A percentile compares a stretch with the other conserved stretches of the same genome.
phyloP scores from a whole-genome alignment of 2,329 filamentous ascomycete species.

The Neofusicoccum kwambonambiense region DNA sequence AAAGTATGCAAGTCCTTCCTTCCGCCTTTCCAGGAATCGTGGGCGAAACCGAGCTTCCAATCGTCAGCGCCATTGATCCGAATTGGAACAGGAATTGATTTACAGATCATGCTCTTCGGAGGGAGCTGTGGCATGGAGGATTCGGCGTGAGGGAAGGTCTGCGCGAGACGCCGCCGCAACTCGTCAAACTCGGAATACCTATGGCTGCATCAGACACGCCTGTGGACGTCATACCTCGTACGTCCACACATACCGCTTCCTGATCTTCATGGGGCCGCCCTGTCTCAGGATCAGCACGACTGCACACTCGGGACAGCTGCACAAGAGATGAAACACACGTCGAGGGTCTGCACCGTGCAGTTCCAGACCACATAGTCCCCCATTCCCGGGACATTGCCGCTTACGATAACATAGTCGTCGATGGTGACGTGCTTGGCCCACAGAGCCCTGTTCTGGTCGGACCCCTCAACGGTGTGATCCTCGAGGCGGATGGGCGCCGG shows the following conservation, averaged over 20 bases:
- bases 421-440: conserved; percentile 64
- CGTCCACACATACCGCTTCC: conserved; percentile 51
- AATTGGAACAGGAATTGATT: conserved; percentile 30
- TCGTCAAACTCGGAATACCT: conserved; percentile 93
- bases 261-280: conserved; percentile 58
- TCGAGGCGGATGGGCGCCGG: conserved; percentile 58
- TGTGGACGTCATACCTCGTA: background rate
- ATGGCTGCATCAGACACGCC: background rate
- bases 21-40: conserved; percentile 80
- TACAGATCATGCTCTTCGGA: conserved; percentile 86
- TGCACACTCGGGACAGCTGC: conserved; percentile 1
- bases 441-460: conserved; percentile 55
- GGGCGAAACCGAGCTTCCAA: conserved; percentile 65
- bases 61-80: background rate
- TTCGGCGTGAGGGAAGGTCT: conserved; percentile 79
- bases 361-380: conserved; percentile 98
- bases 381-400: conserved; percentile 55
- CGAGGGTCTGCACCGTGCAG: conserved; percentile 81
- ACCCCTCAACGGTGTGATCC: conserved; percentile 61
- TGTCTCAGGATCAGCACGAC: conserved; percentile 26
- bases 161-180: conserved; percentile 69
- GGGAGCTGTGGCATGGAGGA: conserved; percentile 87
- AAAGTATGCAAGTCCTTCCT: conserved; percentile 84
- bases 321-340: conserved; percentile 53
- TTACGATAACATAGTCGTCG: conserved; percentile 61